phyloP scores from a whole-genome alignment of 2,329 filamentous ascomycete species.

The Colletotrichum orchidophilum region DNA sequence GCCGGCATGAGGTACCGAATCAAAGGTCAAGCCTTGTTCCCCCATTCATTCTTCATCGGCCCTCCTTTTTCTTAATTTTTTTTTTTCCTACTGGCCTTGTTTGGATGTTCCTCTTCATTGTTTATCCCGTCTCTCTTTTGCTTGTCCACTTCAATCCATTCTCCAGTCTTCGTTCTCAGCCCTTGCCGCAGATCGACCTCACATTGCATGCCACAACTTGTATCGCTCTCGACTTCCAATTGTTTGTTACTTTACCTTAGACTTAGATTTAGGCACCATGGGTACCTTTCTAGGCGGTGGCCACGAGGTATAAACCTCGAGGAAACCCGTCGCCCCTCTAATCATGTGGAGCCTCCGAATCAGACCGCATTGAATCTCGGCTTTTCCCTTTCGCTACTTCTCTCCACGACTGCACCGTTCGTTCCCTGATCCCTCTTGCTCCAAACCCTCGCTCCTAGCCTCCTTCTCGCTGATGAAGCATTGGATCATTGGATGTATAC shows the following conservation, averaged over 20 bases:
- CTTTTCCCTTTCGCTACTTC: background rate
- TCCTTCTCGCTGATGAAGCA: background rate
- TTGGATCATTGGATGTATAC: background rate
- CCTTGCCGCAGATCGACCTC: background rate
- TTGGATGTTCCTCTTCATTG: background rate
- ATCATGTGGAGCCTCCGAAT: background rate
- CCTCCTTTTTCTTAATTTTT: background rate
- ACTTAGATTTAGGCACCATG: too few relatives aligned
- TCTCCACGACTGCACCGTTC: background rate
- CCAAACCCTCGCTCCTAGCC: too few relatives aligned
- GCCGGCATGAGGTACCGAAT: slow-evolving; percentile 22
- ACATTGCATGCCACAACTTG: background rate
- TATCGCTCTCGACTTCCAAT: background rate
- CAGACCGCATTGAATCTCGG: slow-evolving; percentile 3
- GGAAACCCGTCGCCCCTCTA: background rate
- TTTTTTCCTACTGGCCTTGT: background rate
- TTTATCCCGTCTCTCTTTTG: background rate
- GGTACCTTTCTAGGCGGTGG: background rate
- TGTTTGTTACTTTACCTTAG: background rate
- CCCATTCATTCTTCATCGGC: slow-evolving; percentile 27
- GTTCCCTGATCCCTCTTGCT: background rate
- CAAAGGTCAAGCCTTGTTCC: slow-evolving; percentile 7
- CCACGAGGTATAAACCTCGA: too few relatives aligned
- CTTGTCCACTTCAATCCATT: background rate
- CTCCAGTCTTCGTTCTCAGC: background rate